Percentiles rank a stretch among this genome's conserved stretches.
Conservation (phyloP, 495 filamentous ascomycete genomes). For the Rhypophila decipiens region DNA sequence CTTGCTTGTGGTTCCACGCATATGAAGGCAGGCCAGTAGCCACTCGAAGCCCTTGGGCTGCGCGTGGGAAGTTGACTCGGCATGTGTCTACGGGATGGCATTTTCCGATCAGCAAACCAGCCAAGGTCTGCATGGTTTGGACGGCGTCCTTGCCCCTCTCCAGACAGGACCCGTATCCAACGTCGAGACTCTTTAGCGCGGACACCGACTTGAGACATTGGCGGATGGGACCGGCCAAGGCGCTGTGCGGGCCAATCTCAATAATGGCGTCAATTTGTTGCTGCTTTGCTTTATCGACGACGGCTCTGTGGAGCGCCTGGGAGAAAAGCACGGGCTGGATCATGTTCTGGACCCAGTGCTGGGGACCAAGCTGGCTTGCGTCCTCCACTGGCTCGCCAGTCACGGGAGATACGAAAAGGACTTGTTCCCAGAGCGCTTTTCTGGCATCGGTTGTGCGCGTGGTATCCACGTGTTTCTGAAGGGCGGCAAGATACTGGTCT, state of each 20-base stretch:
- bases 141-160: conserved; percentile 19
- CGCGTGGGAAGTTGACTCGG: conserved; percentile 17
- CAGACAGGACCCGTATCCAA: conserved; percentile 20
- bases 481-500: background rate
- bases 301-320: background rate
- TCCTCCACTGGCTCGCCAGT: background rate
- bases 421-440: background rate
- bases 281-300: background rate
- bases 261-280: conserved; percentile 12
- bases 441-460: background rate
- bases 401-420: background rate
- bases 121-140: conserved; percentile 16
- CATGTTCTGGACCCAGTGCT: background rate
- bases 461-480: background rate
- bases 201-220: conserved; percentile 15
- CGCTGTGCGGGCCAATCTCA: conserved; percentile 55
- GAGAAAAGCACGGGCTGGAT: background rate
- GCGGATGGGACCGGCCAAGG: conserved; percentile 43
- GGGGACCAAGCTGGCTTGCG: background rate
- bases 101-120: conserved; percentile 22
- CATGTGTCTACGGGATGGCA: conserved; percentile 1
- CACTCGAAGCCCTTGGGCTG: background rate
- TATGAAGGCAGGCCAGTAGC: background rate
- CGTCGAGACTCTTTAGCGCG: background rate
- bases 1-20: background rate